Conservation (phyloP, 2,329 filamentous ascomycete species). For the Rutstroemia sp. region DNA sequence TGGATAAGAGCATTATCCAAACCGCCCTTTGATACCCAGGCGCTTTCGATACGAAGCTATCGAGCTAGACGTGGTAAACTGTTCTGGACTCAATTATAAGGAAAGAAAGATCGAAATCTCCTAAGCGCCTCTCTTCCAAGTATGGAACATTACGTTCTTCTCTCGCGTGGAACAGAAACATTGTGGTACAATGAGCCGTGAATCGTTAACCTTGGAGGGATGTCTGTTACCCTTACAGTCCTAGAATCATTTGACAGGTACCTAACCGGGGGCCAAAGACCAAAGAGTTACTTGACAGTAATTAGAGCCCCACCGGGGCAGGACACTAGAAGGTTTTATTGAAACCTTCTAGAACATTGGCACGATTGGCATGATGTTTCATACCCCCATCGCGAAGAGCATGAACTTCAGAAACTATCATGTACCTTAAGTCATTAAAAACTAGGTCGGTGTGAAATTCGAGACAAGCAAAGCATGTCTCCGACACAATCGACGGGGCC, state of each 20-base stretch:
- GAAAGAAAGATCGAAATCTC: neutral
- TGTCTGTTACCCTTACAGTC: neutral
- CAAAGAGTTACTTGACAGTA: neutral
- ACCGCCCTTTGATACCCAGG: no score
- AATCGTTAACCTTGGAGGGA: neutral
- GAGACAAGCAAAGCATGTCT: no score
- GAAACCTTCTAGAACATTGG: conserved; percentile 7
- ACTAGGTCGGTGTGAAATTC: neutral
- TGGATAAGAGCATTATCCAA: no score
- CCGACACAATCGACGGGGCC: no score
- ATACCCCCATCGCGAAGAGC: conserved; percentile 2
- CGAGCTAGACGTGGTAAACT: neutral
- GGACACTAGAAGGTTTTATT: conserved; percentile 8
- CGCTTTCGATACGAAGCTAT: neutral
- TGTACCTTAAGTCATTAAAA: neutral
- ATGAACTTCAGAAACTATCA: neutral
- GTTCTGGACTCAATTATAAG: neutral
- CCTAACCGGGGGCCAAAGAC: neutral
- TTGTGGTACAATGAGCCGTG: neutral
- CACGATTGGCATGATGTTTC: conserved; percentile 4
- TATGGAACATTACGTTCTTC: neutral
- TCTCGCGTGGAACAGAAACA: no score
- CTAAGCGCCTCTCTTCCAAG: neutral
- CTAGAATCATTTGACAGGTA: neutral
- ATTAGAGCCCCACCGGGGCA: neutral